Conservation (phyloP, 1,139 yeast genomes). For the Saccharomycopsis hybrid region DNA sequence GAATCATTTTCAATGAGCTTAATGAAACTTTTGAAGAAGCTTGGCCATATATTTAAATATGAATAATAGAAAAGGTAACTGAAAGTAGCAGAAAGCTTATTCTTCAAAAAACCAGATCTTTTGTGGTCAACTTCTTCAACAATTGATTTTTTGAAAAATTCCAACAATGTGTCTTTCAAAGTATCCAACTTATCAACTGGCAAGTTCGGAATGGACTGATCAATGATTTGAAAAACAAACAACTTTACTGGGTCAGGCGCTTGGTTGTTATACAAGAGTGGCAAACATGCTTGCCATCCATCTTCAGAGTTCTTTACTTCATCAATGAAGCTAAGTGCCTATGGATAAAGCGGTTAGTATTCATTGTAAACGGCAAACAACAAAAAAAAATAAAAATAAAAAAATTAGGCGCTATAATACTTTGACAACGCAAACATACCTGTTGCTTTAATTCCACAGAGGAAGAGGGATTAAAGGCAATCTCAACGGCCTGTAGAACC, state of each 20-base stretch:
- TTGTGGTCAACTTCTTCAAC: constrained; percentile 27
- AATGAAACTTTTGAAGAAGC: constrained; percentile 63
- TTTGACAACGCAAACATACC: constrained; percentile 25
- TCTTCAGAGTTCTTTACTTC: constrained; percentile 68
- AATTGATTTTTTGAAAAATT: constrained; percentile 31
- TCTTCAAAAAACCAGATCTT: constrained; percentile 63
- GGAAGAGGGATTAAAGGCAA: constrained; percentile 76
- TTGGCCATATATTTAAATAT: constrained; percentile 57
- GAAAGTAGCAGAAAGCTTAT: constrained; percentile 71
- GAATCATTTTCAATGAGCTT: constrained; percentile 33
- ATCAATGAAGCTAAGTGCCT: constrained; percentile 72
- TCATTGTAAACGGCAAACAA: constrained; percentile 6
- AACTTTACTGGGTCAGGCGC: constrained; percentile 57
- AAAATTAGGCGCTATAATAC: neutral
- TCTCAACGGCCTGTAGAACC: constrained; percentile 87
- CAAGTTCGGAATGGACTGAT: constrained; percentile 51
- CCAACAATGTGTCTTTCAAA: constrained; percentile 39
- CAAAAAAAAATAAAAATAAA: neutral
- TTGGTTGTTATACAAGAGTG: constrained; percentile 42
- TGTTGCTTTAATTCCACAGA: constrained; percentile 67
- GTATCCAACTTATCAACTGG: constrained; percentile 32
- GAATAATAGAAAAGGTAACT: constrained; percentile 64
- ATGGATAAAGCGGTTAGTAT: constrained; percentile 18
- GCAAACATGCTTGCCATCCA: constrained; percentile 75
- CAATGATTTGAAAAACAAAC: constrained; percentile 76